These are phyloP conservation scores for Lactifluus echinatus DNA, from an alignment of 768 basidiomycete genomes.

Conservation along the genomic window DNA sequence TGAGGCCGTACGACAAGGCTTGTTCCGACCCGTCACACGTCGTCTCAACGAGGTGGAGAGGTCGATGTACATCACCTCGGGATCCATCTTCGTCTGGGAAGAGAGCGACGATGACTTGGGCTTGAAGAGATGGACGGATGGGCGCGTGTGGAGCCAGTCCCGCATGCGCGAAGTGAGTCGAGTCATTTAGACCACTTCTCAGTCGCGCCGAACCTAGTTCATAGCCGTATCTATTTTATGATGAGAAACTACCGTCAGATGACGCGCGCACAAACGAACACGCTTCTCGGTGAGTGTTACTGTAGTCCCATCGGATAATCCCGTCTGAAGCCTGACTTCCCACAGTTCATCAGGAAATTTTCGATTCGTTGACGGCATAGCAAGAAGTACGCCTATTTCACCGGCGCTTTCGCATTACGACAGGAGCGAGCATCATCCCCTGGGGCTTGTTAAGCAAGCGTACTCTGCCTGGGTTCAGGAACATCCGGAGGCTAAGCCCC, in stretches of 20 bases:
- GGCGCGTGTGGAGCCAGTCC: conserved; percentile 59
- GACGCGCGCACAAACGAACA: conserved; percentile 33
- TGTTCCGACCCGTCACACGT: conserved; percentile 40
- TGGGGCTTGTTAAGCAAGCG: conserved; percentile 61
- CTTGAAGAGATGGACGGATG: conserved; percentile 64
- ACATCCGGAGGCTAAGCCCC: conserved; percentile 37
- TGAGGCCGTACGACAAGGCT: conserved; percentile 52
- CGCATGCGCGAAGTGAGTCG: conserved; percentile 49
- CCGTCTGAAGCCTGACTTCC: conserved; percentile 3
- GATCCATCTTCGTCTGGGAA: conserved; percentile 63
- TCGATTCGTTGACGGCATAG: conserved; percentile 51
- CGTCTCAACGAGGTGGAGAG: conserved; percentile 57
- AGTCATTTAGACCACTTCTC: not conserved
- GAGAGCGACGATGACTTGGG: conserved; percentile 60
- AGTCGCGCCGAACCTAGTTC: not conserved
- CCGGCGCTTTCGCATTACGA: conserved; percentile 52
- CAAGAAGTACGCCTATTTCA: conserved; percentile 40
- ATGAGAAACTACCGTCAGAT: conserved; percentile 46
- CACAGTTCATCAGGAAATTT: conserved; percentile 22
- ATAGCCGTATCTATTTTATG: conserved; percentile 64
- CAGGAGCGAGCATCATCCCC: conserved; percentile 42
- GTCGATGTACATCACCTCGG: conserved; percentile 44
- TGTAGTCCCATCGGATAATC: conserved; percentile 3
- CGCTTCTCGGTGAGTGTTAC: conserved; percentile 32
- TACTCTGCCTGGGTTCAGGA: conserved; percentile 56